These are phyloP conservation scores for Sedum album DNA, from an alignment of 164 flowering plant genomes.

Conservation along the genomic window DNA sequence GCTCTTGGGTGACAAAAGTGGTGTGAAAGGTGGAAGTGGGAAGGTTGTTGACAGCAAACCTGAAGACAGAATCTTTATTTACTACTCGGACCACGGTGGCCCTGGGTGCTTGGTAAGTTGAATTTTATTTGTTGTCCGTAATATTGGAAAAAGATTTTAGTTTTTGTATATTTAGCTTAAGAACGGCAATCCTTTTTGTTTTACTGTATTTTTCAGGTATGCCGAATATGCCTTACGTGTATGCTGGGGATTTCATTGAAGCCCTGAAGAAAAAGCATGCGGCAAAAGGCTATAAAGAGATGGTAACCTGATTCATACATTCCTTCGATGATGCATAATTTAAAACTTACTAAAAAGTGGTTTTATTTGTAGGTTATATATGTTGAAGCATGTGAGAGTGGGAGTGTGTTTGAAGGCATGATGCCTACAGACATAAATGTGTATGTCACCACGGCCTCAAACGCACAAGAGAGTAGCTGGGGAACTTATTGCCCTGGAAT, in stretches of 20 bases:
- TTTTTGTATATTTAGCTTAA: background rate
- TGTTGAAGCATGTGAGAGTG: slow-evolving; percentile 77
- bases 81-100: slow-evolving; percentile 94
- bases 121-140: too few relatives aligned
- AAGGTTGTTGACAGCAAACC: slow-evolving; percentile 76
- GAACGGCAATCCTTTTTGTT: background rate
- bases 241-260: slow-evolving; percentile 68
- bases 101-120: slow-evolving; percentile 86
- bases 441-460: slow-evolving; percentile 70
- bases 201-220: slow-evolving; percentile 38
- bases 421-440: slow-evolving; percentile 53
- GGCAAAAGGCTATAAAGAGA: slow-evolving; percentile 58
- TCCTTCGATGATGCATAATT: background rate
- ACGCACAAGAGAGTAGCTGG: slow-evolving; percentile 67
- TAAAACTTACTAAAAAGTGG: background rate
- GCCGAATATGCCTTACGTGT: slow-evolving; percentile 70
- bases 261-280: slow-evolving; percentile 81
- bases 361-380: slow-evolving; percentile 41
- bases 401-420: slow-evolving; percentile 66
- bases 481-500: slow-evolving; percentile 79
- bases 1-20: slow-evolving; percentile 63
- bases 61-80: slow-evolving; percentile 68
- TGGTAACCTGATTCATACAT: slow-evolving; percentile 35
- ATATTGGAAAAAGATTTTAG: background rate
- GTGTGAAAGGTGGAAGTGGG: slow-evolving; percentile 78